These are phyloP conservation scores for Neoboletus brunneissimus DNA, from an alignment of 768 basidiomycete genomes.

Conservation along the genomic window DNA sequence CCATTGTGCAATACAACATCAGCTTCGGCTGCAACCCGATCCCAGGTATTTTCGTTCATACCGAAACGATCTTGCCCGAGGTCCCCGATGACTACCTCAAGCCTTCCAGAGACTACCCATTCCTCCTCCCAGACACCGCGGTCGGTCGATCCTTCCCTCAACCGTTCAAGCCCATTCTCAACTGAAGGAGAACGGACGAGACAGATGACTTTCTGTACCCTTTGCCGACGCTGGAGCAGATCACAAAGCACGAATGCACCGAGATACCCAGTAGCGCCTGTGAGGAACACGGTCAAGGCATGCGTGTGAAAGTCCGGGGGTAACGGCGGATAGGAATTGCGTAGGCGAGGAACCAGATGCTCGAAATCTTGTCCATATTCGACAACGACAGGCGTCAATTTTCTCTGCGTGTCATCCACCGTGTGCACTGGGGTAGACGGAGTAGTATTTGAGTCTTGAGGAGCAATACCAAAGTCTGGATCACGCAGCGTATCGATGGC, in stretches of 20 bases:
- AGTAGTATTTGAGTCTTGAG: slow-evolving; percentile 26
- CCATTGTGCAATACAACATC: slow-evolving; percentile 94
- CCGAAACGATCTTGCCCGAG: slow-evolving; percentile 76
- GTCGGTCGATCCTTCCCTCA: slow-evolving; percentile 70
- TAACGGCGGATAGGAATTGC: slow-evolving; percentile 57
- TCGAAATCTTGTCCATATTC: slow-evolving; percentile 83
- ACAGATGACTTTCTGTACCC: slow-evolving; percentile 85
- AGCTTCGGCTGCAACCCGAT: slow-evolving; percentile 60
- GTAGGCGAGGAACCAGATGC: slow-evolving; percentile 54
- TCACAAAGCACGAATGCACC: slow-evolving; percentile 89
- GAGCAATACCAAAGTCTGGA: slow-evolving; percentile 74
- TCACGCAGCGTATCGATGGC: slow-evolving; percentile 75
- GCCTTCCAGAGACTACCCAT: slow-evolving; percentile 65
- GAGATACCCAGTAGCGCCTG: slow-evolving; percentile 95
- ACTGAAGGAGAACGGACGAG: slow-evolving; percentile 74
- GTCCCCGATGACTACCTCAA: slow-evolving; percentile 86
- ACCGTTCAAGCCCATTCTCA: slow-evolving; percentile 61
- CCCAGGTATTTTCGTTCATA: slow-evolving; percentile 62
- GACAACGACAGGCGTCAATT: slow-evolving; percentile 33
- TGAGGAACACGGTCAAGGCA: slow-evolving; percentile 82
- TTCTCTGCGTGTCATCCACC: slow-evolving; percentile 15
- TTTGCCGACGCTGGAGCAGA: slow-evolving; percentile 57
- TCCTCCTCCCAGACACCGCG: slow-evolving; percentile 86
- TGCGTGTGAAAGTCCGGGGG: slow-evolving; percentile 52
- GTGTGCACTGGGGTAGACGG: slow-evolving; percentile 15